Conservation (phyloP, 257 asterid genomes). For the Avicennia marina region DNA sequence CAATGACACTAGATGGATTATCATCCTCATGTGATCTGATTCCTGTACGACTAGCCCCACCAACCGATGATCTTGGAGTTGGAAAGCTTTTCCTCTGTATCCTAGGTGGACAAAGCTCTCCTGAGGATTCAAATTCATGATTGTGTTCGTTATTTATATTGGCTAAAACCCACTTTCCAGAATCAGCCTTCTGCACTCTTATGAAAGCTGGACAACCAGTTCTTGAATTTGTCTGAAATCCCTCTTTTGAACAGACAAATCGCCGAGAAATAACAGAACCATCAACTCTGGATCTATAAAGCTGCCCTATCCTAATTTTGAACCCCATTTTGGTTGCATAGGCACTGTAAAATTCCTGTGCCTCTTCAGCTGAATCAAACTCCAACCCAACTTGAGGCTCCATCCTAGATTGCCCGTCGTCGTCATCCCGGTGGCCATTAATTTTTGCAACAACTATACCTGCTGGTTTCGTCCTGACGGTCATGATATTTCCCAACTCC, state of each 20-base stretch:
- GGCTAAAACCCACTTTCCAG: conserved; percentile 88
- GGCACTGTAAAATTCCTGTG: conserved; percentile 50
- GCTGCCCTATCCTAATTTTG: conserved; percentile 63
- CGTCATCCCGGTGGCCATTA: conserved; percentile 33
- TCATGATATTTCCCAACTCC: conserved; percentile 37
- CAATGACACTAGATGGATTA: conserved; percentile 45
- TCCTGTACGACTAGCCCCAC: conserved; percentile 83
- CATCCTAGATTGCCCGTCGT: conserved; percentile 38
- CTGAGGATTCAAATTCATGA: conserved; percentile 63
- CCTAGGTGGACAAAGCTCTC: conserved; percentile 58
- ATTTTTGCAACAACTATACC: conserved; percentile 23
- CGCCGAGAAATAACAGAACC: conserved; percentile 68
- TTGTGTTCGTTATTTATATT: conserved; percentile 82
- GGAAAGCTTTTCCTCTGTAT: conserved; percentile 57
- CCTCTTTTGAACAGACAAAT: conserved; percentile 89
- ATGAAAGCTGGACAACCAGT: conserved; percentile 93
- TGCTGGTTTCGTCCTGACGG: conserved; percentile 42
- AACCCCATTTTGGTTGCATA: conserved; percentile 60
- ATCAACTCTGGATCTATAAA: conserved; percentile 56
- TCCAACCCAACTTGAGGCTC: conserved; percentile 54
- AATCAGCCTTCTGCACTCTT: conserved; percentile 72
- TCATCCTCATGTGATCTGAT: conserved; percentile 82
- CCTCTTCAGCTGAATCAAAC: conserved; percentile 57
- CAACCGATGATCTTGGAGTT: conserved; percentile 53
- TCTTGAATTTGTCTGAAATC: conserved; percentile 83